These are phyloP conservation scores for Venturia oleaginea DNA, from an alignment of 2,329 filamentous ascomycete species.

Conservation along the genomic window DNA sequence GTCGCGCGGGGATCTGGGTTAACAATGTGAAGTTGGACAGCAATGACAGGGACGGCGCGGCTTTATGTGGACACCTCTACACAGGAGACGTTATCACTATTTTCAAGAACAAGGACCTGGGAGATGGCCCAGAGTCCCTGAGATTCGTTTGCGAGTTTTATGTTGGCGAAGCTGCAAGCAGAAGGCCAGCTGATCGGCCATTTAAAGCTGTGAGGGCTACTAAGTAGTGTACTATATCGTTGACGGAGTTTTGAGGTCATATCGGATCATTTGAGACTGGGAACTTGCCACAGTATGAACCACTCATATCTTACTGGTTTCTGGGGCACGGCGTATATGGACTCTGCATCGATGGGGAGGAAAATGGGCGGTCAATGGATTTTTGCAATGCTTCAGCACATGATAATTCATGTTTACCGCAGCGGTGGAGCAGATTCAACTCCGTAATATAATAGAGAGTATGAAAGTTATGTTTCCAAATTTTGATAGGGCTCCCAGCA, in stretches of 20 bases:
- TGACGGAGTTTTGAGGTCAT: not conserved
- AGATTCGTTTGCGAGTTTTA: constrained; percentile 37
- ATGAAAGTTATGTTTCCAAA: not conserved
- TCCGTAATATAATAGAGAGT: not conserved
- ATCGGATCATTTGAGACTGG: not conserved
- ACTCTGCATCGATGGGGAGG: not conserved
- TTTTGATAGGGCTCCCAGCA: not conserved
- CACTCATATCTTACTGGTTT: not conserved
- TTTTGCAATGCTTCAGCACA: not conserved
- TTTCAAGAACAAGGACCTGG: constrained; percentile 4
- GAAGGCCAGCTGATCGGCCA: constrained; percentile 14
- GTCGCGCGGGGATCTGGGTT: constrained; percentile 64
- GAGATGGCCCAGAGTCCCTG: constrained; percentile 22
- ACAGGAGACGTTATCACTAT: constrained; percentile 70
- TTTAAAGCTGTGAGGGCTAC: constrained; percentile 5
- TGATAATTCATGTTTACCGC: not conserved
- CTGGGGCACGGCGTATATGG: not conserved
- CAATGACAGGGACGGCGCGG: constrained; percentile 40
- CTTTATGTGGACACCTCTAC: constrained; percentile 58
- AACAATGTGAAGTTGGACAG: constrained; percentile 61
- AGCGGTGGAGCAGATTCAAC: not conserved
- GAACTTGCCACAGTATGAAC: not conserved
- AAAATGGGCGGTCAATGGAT: not conserved
- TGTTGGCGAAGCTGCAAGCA: constrained; percentile 27
- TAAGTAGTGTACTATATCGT: not conserved